phyloP scores from a whole-genome alignment of 2,329 filamentous ascomycete genomes.

The Colletotrichum orbiculare region DNA sequence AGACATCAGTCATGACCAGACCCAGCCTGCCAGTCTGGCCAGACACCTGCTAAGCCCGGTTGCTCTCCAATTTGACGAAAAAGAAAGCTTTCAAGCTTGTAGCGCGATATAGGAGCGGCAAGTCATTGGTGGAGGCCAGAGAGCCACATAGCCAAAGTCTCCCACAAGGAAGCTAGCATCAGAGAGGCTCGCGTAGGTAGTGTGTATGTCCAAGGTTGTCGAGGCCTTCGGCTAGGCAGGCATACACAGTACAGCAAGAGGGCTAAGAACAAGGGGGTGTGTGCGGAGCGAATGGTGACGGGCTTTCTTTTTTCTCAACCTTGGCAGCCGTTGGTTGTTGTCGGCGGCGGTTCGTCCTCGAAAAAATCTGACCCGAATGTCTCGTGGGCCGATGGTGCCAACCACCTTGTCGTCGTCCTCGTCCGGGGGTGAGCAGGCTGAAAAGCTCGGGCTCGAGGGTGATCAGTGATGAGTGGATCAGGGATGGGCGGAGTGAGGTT shows the following conservation, averaged over 20 bases:
- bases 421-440: constrained; percentile 7
- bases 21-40: too few species aligned
- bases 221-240: neutral
- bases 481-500: constrained; percentile 17
- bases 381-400: constrained; percentile 20
- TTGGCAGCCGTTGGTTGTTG: constrained; percentile 35
- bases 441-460: constrained; percentile 25
- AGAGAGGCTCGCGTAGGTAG: too few species aligned
- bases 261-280: neutral
- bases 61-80: too few species aligned
- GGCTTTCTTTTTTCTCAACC: constrained; percentile 27
- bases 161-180: too few species aligned
- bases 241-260: constrained; percentile 5
- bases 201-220: neutral
- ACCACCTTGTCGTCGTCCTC: constrained; percentile 1
- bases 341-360: constrained; percentile 20
- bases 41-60: too few species aligned
- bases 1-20: too few species aligned
- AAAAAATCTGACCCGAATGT: constrained; percentile 21
- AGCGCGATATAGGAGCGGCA: too few species aligned
- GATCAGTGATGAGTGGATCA: constrained; percentile 22
- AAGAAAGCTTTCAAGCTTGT: too few species aligned
- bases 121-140: too few species aligned
- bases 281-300: neutral
- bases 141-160: too few species aligned